Evolutionary conservation across 1,284 basidiomycete genomes (phyloP), one percentile per base, ranked within the genome.

Genomic region (Microbotryomycetes sp.): DNA sequence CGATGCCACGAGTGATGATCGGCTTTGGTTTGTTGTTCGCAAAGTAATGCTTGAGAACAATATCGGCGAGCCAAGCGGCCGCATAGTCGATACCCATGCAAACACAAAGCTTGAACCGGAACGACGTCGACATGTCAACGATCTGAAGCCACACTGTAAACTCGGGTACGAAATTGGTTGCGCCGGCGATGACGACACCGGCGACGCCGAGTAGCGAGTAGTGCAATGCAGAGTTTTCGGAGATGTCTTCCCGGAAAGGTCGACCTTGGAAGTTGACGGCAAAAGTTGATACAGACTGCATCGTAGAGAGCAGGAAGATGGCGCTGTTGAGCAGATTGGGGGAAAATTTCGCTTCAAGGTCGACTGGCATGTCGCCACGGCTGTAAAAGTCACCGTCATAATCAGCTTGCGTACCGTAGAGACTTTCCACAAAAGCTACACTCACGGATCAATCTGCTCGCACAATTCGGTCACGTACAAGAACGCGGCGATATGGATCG

Each of bases 261-360:
- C 92, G 87, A 7, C 92, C 93, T 82, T 88, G 90, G 82, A 92
- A 97, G 78, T 97, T 97, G 79, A 96, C 91, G 3, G 91, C 86
- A 72, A 97, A 96, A 0, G 92, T 96, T 9, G 92, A 94, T 2
- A 97, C 92, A 74, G 96, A 91, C 75, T 97, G 92, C 18, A 50
- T 55, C 54, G 27, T 55, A 52, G 91, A 87, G 55, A 97, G 81
- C 24, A 97, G 83, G 77, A 93, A 97, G 73, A 97, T 93, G 53
- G 91, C 89, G 4, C 91, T 93, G 79, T 97, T 97, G 64, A 97
- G 79, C 35, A 97, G 78, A 69, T 85, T 90, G 0, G 93, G 91
- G 73, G 91, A 88, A 70, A 94, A 97, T 75, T 94, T 92, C 56
- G 91, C 91, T 62, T 96, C 92, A 29, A 97, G 79, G 74, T 97